Conservation (phyloP, 2,329 filamentous ascomycete species). For the Pseudogymnoascus pannorum region DNA sequence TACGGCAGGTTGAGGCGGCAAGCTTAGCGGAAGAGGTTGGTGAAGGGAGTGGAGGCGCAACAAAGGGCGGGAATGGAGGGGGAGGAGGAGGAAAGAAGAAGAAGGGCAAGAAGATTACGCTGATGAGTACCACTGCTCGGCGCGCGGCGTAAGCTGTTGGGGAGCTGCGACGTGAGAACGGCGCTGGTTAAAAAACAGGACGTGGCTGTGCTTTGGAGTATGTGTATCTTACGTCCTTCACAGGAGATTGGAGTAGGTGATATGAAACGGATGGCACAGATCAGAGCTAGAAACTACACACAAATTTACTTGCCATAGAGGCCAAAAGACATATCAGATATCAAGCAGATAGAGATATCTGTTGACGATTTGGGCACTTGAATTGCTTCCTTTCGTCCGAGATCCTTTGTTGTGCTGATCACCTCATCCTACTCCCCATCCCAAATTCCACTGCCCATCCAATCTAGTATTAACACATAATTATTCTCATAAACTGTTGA, state of each 20-base stretch:
- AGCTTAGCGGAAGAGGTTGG: slow-evolving; percentile 29
- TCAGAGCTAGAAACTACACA: background rate
- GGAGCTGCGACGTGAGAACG: background rate
- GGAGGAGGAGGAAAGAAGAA: slow-evolving; percentile 49
- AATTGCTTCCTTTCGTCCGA: background rate
- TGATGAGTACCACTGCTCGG: slow-evolving; percentile 55
- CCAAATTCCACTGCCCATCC: no score
- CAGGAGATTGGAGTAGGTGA: background rate
- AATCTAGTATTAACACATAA: background rate
- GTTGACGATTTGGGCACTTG: background rate
- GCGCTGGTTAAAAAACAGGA: background rate
- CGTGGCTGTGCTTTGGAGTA: background rate
- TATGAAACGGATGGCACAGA: background rate
- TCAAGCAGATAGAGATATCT: background rate
- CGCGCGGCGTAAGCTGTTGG: slow-evolving; percentile 29
- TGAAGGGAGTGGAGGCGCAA: slow-evolving; percentile 27
- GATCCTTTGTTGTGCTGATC: background rate
- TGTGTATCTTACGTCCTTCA: background rate
- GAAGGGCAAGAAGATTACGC: slow-evolving; percentile 65
- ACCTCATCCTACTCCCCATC: background rate
- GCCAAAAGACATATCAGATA: background rate
- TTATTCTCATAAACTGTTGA: background rate
- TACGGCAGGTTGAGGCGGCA: slow-evolving; percentile 51
- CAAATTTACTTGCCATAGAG: background rate
- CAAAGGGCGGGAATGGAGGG: slow-evolving; percentile 8